Percentiles rank a stretch among this genome's conserved stretches.
Conservation (phyloP, 108 stramenopile genomes). For the Skeletonema costatum region DNA sequence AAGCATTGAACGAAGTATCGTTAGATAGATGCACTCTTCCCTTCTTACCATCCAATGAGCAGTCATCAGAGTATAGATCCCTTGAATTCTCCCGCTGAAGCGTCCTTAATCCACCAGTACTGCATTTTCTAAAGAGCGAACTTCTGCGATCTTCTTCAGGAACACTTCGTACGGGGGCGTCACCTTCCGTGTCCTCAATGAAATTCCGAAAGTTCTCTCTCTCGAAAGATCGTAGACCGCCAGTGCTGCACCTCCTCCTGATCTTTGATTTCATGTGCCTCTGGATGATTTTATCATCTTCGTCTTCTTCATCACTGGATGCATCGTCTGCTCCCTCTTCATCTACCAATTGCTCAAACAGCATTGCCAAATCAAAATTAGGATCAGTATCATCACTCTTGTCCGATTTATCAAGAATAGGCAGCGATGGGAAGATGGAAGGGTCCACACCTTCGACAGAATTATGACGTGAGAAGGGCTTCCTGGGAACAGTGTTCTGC, state of each 20-base stretch:
- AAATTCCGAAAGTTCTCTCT: background rate
- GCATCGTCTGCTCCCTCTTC: background rate
- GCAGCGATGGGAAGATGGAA: background rate
- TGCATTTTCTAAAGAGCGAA: background rate
- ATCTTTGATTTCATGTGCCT: background rate
- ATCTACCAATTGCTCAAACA: background rate
- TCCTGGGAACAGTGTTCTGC: background rate
- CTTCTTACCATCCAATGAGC: background rate
- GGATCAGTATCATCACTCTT: background rate
- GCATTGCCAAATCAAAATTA: background rate
- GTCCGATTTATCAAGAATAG: background rate
- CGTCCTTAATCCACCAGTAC: background rate
- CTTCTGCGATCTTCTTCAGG: background rate
- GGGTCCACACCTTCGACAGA: background rate
- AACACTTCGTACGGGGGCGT: background rate
- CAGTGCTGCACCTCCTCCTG: background rate
- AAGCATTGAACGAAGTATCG: background rate
- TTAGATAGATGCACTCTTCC: background rate
- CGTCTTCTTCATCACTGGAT: background rate
- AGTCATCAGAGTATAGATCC: background rate
- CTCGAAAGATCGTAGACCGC: background rate
- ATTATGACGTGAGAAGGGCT: conserved; percentile 4
- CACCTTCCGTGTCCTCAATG: background rate
- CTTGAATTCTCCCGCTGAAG: conserved; percentile 1
- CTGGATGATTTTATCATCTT: background rate